Evolutionary conservation across 352 stramenopile species (phyloP).

Genomic region (Globisporangium splendens): DNA sequence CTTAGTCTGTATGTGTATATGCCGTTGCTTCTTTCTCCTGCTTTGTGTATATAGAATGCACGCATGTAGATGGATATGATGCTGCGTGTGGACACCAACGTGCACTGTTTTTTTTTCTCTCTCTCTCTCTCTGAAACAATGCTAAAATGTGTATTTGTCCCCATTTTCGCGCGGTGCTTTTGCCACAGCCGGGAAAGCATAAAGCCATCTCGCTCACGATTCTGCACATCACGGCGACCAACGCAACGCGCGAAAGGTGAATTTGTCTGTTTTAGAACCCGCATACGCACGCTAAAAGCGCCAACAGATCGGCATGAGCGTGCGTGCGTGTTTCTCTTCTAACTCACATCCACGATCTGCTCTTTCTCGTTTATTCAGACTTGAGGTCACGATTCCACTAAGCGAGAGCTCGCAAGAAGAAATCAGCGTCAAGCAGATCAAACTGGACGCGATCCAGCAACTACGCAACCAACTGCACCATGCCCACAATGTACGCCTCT

Average conservation of each 20-base stretch:
- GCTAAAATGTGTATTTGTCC: neutral
- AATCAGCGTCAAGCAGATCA: slow-evolving; percentile 50
- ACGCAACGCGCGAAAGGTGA: slow-evolving; percentile 30
- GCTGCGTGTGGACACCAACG: neutral
- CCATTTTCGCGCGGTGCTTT: neutral
- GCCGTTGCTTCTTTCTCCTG: neutral
- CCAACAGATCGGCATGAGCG: too few species aligned
- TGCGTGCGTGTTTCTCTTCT: neutral
- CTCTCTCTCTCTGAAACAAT: neutral
- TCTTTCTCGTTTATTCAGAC: slow-evolving; percentile 9
- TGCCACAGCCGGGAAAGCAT: slow-evolving; percentile 6
- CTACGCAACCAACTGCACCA: slow-evolving; percentile 31
- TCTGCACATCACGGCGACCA: slow-evolving; percentile 27
- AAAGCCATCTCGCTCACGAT: slow-evolving; percentile 26
- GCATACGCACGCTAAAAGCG: neutral
- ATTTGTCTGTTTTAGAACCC: neutral
- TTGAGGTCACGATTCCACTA: slow-evolving; percentile 37
- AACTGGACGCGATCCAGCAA: slow-evolving; percentile 51
- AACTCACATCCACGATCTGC: neutral
- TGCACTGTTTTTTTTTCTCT: slow-evolving; percentile 1
- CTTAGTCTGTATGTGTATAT: neutral
- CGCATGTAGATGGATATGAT: slow-evolving; percentile 5
- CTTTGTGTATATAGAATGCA: neutral
- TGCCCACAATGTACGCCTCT: slow-evolving; percentile 13
- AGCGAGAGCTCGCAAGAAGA: slow-evolving; percentile 28